Evolutionary conservation across 805 yeast species (phyloP).

Genomic region (Zygotorulaspora chibaensis): DNA sequence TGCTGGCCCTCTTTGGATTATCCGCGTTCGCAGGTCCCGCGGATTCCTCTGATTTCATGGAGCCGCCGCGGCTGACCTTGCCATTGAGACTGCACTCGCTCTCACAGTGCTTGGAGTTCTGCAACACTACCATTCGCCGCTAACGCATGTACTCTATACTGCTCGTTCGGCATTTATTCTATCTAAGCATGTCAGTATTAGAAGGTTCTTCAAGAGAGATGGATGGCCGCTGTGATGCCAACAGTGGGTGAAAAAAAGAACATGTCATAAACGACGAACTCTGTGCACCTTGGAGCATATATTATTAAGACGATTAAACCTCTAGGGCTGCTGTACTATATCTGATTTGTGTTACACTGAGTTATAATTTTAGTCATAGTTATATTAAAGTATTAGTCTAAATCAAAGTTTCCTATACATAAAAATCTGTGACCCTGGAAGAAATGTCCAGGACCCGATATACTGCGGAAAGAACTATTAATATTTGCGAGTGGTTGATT

Average conservation of each 20-base stretch:
- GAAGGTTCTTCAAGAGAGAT: background rate
- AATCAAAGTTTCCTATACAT: background rate
- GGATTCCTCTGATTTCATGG: background rate
- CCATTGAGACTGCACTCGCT: too few species aligned
- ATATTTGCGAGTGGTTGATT: background rate
- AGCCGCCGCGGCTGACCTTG: background rate
- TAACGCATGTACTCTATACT: too few species aligned
- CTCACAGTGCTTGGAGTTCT: background rate
- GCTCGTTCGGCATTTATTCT: background rate
- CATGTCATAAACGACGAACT: background rate
- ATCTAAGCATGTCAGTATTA: background rate
- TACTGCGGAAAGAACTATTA: background rate
- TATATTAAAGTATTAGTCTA: background rate
- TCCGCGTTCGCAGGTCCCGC: background rate
- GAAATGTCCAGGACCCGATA: too few species aligned
- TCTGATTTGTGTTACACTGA: too few species aligned
- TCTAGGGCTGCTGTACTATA: background rate
- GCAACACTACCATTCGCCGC: background rate
- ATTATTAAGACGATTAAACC: background rate
- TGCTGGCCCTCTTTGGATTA: conserved; percentile 2
- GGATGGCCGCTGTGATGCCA: background rate
- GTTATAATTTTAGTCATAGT: too few species aligned
- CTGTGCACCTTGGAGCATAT: background rate
- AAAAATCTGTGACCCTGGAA: background rate
- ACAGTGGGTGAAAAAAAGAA: background rate